These are phyloP conservation scores for Artemisia annua DNA, from an alignment of 129 eudicot species.

Conservation along the genomic window DNA sequence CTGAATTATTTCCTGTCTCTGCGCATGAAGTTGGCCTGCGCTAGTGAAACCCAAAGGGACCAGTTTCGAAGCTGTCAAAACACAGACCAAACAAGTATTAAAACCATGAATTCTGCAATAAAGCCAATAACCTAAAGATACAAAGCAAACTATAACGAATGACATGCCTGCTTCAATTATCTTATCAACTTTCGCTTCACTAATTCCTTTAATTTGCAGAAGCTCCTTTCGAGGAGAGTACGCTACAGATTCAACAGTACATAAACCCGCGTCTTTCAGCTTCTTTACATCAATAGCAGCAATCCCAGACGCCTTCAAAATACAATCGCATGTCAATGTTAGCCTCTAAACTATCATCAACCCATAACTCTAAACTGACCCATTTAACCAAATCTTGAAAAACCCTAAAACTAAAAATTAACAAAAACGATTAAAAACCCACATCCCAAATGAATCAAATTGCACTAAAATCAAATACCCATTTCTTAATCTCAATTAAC, in stretches of 20 bases:
- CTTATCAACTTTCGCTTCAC: slow-evolving; percentile 98
- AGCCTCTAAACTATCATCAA: slow-evolving; percentile 20
- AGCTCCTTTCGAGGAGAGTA: slow-evolving; percentile 95
- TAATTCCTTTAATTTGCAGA: slow-evolving; percentile 90
- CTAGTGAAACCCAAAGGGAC: slow-evolving; percentile 97
- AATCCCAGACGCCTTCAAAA: slow-evolving; percentile 74
- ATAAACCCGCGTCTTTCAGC: slow-evolving; percentile 94
- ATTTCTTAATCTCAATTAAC: no score
- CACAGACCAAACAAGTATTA: background rate
- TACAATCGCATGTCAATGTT: slow-evolving; percentile 8
- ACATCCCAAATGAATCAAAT: slow-evolving; percentile 4
- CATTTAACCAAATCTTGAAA: slow-evolving; percentile 14
- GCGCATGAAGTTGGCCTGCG: slow-evolving; percentile 85
- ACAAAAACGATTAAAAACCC: background rate
- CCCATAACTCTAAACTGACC: background rate
- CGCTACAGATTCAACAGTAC: slow-evolving; percentile 95
- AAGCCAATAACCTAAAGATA: background rate
- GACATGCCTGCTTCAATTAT: slow-evolving; percentile 88
- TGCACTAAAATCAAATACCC: background rate
- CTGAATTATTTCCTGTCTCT: slow-evolving; percentile 86
- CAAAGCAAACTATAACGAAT: background rate
- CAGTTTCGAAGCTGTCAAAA: slow-evolving; percentile 75
- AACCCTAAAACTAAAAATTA: slow-evolving; percentile 6
- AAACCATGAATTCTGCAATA: background rate
- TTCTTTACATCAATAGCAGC: slow-evolving; percentile 88